Percentiles rank a stretch among this genome's conserved stretches.
These are phyloP conservation scores for Wickerhamiella pararugosa DNA, from an alignment of 1,139 yeast genomes.

Conservation along the genomic window DNA sequence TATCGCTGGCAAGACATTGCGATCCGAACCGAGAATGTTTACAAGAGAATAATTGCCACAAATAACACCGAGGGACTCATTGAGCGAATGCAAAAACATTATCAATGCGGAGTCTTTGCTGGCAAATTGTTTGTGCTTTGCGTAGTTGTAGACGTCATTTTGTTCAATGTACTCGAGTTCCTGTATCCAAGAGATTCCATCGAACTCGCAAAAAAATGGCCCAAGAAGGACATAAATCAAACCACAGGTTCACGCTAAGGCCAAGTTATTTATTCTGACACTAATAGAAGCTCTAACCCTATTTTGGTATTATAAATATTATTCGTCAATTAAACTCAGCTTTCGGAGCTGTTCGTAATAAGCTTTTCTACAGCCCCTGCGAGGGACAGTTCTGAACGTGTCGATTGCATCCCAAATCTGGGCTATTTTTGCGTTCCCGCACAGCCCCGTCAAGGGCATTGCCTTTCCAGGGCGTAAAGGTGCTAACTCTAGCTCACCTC, in stretches of 20 bases:
- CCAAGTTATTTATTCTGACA: no score
- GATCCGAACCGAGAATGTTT: slow-evolving; percentile 66
- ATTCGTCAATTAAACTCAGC: slow-evolving; percentile 12
- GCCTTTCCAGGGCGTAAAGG: background rate
- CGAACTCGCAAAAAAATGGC: slow-evolving; percentile 72
- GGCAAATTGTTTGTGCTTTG: slow-evolving; percentile 68
- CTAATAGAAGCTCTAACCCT: no score
- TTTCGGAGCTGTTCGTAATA: slow-evolving; percentile 2
- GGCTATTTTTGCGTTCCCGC: background rate
- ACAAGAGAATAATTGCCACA: slow-evolving; percentile 29
- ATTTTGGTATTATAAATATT: background rate
- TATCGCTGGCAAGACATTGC: slow-evolving; percentile 94
- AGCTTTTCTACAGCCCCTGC: slow-evolving; percentile 9
- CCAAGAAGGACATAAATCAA: slow-evolving; percentile 19
- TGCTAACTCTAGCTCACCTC: background rate
- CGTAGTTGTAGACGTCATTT: slow-evolving; percentile 61
- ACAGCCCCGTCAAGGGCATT: slow-evolving; percentile 3
- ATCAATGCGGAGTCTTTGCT: slow-evolving; percentile 70
- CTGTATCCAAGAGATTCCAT: slow-evolving; percentile 52
- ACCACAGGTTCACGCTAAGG: no score
- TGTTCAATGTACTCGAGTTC: slow-evolving; percentile 50
- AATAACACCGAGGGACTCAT: slow-evolving; percentile 37
- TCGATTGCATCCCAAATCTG: slow-evolving; percentile 5
- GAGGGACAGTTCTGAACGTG: background rate
- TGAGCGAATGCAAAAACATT: slow-evolving; percentile 42